Base-by-base conservation (phyloP, 2,329 filamentous ascomycete species). In the Penicillium psychrosexuale region DNA sequence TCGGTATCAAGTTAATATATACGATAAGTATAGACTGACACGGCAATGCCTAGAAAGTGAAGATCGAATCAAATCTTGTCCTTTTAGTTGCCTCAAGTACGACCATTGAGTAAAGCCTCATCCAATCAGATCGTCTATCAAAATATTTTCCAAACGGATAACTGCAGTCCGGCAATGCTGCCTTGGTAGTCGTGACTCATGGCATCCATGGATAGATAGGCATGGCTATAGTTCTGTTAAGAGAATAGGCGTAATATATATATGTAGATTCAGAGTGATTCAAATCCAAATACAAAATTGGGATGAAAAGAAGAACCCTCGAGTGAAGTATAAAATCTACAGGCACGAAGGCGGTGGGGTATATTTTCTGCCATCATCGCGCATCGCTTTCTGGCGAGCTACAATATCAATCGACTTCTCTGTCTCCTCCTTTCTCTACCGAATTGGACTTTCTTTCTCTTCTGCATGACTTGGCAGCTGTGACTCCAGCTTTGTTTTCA, bases 341-440 rank as follows among this genome's bases (percentile, higher is more conserved):
- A 30, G 31, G 9, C 9, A 19, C 1, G 6, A 51, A 54, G 47
- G 52, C 52, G 52, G 52, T 54, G 47, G 45, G 31, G 6, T 13
- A 34, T 36, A 24, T 54, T 54, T 54, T 54, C 39, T 54, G 52
- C 52, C 52, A 24, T 15, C 28, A 27, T 52, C 34, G 42, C 52
- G 52, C 52, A 54, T 54, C 40, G 46, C 45, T 54, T 54, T 54
- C 52, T 45, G 34, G 45, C 52, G 7, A 54, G 47, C 52, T 54
- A 28, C 52, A 54, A 51, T 51, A 40, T 51, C 34, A 47, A 19
- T 53, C 52, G 43, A 45, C 34, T 34, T 42, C 39, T 33, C 28
- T n/a, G 19, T 28, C 33, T 51, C 47, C 30, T 40, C 34, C 15
- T 33, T 49, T 42, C 45, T 15, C 52, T 44, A 36, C 34, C 45